Base-by-base conservation (phyloP, 2,329 filamentous ascomycete species). In the Penicillium sp. region DNA sequence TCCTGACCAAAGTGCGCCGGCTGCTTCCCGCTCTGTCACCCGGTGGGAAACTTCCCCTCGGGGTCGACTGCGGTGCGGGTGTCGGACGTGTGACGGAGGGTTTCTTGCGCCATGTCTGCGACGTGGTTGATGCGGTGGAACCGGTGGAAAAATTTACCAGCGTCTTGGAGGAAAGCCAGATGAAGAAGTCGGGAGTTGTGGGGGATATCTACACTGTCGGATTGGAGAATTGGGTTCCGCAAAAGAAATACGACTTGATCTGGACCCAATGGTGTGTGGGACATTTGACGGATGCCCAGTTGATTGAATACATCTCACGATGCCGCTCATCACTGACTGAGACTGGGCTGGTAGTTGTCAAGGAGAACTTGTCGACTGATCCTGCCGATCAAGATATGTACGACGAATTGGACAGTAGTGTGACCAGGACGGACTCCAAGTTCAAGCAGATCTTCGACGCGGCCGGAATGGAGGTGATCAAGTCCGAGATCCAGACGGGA, bases 201-300 rank as follows among this genome's bases (percentile, higher is more conserved):
- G 83, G 83, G 1, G 66, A 72, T 14, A 73, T 94, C 12, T 82
- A 78, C 65, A 86, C 84, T 48, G 65, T 82, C 2, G 85, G 86
- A 0, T 67, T 94, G 1, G 82, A 94, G 61, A 72, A 75, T 17
- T 93, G 85, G 85, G 69, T 73, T 1, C 65, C 61, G 3, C 45
- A 47, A 33, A 62, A 63, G 6, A 60, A 65, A 32, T 95, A 95
- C 62, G 83, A 89, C 58, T 62, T 95, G 30, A 79, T 95, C 44
- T 95, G 86, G 85, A 82, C 77, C 35, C 89, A 95, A 63, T 95
- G 89, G 88, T 95, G 88, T 62, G 64, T 90, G 6, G 84, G 85
- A 15, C 83, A 95, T 61, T 68, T 95, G 37, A 87, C 77, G 0
- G 87, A 95, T 57, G 65, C 64, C 6, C 79, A 93, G 59, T 59